phyloP scores from a whole-genome alignment of 2,329 filamentous ascomycete genomes.

The Pseudogymnoascus sp. region DNA sequence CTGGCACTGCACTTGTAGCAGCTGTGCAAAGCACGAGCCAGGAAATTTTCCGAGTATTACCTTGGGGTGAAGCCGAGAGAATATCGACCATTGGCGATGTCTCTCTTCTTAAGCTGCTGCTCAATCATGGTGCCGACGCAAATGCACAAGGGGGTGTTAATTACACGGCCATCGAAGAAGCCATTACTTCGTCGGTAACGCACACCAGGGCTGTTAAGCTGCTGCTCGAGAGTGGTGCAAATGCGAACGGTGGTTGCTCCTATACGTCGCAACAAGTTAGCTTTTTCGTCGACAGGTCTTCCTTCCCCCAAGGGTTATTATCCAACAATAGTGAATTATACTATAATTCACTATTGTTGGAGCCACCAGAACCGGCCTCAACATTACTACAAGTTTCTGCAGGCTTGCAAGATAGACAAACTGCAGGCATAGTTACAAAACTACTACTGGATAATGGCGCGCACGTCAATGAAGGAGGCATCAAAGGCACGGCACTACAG shows the following conservation, averaged over 20 bases:
- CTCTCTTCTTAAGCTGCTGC: not conserved
- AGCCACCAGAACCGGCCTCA: not conserved
- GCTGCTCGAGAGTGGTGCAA: not conserved
- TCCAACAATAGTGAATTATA: not conserved
- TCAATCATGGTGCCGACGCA: not conserved
- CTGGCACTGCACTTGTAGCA: not conserved
- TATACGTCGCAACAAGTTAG: not conserved
- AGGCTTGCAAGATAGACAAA: not conserved
- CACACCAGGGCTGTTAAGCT: not conserved
- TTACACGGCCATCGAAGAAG: not conserved
- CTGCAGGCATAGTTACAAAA: not conserved
- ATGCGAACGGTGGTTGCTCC: not conserved
- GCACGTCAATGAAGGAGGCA: not conserved
- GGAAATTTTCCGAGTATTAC: not conserved
- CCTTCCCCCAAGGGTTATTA: not conserved
- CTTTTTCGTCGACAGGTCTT: too few species aligned
- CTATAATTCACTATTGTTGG: too few species aligned
- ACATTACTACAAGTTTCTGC: not conserved
- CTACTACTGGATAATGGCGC: not conserved
- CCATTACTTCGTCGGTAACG: not conserved
- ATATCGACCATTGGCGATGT: not conserved
- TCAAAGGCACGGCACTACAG: not conserved
- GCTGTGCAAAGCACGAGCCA: not conserved
- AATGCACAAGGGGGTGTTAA: not conserved
- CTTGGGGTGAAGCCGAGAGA: not conserved